Percentiles rank a stretch among this genome's conserved stretches.
These are phyloP conservation scores for Puccinia brachypodii DNA, from an alignment of 1,284 basidiomycete genomes.

Conservation along the genomic window DNA sequence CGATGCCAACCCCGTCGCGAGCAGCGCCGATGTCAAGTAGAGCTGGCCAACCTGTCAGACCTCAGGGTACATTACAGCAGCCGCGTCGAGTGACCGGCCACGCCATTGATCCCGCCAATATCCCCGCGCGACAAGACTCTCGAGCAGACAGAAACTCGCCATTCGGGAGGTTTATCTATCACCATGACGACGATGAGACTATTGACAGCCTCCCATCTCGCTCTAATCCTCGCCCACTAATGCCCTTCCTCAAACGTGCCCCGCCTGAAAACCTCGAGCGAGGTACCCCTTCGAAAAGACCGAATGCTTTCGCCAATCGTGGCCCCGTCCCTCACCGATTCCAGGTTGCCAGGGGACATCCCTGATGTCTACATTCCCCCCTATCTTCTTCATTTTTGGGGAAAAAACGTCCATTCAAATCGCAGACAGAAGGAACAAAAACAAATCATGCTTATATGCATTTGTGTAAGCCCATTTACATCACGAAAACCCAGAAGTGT, in stretches of 20 bases:
- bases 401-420: too few species aligned
- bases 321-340: background rate
- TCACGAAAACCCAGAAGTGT: too few species aligned
- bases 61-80: background rate
- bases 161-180: background rate
- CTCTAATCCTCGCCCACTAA: background rate
- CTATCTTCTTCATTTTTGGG: background rate
- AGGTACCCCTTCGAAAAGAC: slow-evolving; percentile 3
- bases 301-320: background rate
- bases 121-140: background rate
- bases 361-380: background rate
- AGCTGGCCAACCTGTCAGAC: background rate
- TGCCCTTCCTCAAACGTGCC: background rate
- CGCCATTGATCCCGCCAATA: background rate
- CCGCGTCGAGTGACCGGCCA: background rate
- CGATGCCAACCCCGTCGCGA: slow-evolving; percentile 4
- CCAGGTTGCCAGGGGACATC: background rate
- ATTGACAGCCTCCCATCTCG: background rate
- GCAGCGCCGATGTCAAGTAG: background rate
- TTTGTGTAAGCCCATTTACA: too few species aligned
- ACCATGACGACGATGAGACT: background rate
- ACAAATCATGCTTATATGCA: too few species aligned
- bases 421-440: too few species aligned
- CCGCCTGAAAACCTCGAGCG: background rate
- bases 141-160: background rate